Base-by-base conservation (phyloP, 495 filamentous ascomycete species). In the Achaetomiella virescens region DNA sequence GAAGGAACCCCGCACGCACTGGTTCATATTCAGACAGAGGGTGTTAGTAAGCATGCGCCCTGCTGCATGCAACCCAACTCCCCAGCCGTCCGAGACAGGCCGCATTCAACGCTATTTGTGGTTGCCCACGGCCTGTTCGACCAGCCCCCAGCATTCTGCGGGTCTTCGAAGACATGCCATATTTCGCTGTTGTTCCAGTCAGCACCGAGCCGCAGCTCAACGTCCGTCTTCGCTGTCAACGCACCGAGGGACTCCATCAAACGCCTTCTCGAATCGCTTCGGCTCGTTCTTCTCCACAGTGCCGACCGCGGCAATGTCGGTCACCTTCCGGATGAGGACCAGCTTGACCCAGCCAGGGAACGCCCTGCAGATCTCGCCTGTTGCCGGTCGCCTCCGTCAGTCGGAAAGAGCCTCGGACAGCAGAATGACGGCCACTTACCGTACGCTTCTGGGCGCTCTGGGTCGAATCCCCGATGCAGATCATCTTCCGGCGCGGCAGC, bases 401-500 rank as follows among this genome's bases (percentile, higher is more conserved):
- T 17, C 40, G 0, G 12, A 15, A 14, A 46, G 14, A 6, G 6
- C 7, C 12, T 4, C 14, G 21, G 7, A 6, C 48, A 18, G 7
- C 20, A 8, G 36, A 2, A 12, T 12, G 7, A 29, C n/a, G 11
- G 33, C 27, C 29, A 80, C 65, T 88, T 81, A 27, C 84, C 92
- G 64, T 97, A 97, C 0, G 89, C 82, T 69, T 97, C 92, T 0
- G 92, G 91, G 64, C 92, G 24, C 78, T 84, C 70, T 97, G 92
- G 11, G 92, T 97, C 35, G 85, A 90, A 66, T 97, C 92, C 0
- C 92, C 92, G 57, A 97, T 81, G 61, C 83, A 86, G 21, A 97
- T 78, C 71, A 93, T 84, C 57, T 87, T 87, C 41, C 90, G 75
- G 43, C 78, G 75, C 9, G 92, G 92, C 52, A 96, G 76, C 84